phyloP scores from a whole-genome alignment of 2,329 filamentous ascomycete species.

The Arthrobotrys pseudoclavata region DNA sequence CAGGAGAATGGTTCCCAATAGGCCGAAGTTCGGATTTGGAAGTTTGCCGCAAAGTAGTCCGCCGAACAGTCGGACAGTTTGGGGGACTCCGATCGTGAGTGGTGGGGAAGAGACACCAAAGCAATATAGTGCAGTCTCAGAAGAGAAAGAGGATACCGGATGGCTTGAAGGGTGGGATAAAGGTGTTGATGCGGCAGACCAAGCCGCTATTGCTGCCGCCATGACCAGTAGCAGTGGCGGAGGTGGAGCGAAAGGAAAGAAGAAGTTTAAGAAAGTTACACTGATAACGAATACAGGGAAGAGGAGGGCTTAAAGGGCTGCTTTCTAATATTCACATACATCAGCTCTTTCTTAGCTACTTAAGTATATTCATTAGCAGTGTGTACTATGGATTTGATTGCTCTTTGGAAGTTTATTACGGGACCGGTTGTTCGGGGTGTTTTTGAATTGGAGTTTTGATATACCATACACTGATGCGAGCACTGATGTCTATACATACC shows the following conservation, averaged over 20 bases:
- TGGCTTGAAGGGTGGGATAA: constrained; percentile 89
- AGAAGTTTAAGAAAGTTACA: constrained; percentile 80
- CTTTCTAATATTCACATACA: not conserved
- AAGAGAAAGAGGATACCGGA: constrained; percentile 71
- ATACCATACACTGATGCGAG: not conserved
- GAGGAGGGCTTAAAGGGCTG: constrained; percentile 65
- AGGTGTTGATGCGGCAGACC: constrained; percentile 76
- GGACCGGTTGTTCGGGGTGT: not conserved
- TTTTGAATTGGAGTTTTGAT: constrained; percentile 13
- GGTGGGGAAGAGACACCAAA: constrained; percentile 68
- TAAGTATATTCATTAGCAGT: not conserved
- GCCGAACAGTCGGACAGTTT: constrained; percentile 82
- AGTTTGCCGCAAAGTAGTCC: constrained; percentile 85
- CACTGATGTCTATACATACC: constrained; percentile 2
- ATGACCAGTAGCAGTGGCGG: constrained; percentile 64
- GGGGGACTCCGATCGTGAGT: constrained; percentile 83
- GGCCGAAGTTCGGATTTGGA: constrained; percentile 72
- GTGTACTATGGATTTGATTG: constrained; percentile 1
- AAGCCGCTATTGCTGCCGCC: constrained; percentile 67
- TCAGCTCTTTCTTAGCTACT: not conserved
- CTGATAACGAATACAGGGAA: constrained; percentile 75
- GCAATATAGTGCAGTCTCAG: constrained; percentile 1
- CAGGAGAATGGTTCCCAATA: constrained; percentile 11
- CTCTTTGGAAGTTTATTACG: constrained; percentile 10
- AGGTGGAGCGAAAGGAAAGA: constrained; percentile 71